Percentiles rank a stretch among this genome's conserved stretches.
Evolutionary conservation across 208 protist genomes (phyloP).

Genomic region (Acanthamoeba healyi): DNA sequence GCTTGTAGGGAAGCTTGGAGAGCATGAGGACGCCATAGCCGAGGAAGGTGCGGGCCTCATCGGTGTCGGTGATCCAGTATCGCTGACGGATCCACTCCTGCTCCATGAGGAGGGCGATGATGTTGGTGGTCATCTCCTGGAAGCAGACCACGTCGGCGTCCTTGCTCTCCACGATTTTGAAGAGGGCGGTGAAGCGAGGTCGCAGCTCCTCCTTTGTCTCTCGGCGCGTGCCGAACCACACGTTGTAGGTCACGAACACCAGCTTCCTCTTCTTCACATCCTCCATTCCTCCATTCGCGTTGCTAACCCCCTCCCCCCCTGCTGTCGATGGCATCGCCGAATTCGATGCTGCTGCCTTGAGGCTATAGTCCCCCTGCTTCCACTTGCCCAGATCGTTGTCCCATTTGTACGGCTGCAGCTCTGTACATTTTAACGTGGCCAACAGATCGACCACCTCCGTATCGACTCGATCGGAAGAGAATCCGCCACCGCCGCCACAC

Average conservation of each 20-base stretch:
- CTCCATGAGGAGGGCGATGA: slow-evolving; percentile 60
- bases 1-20: slow-evolving; percentile 25
- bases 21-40: slow-evolving; percentile 63
- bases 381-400: slow-evolving; percentile 3
- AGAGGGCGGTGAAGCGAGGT: slow-evolving; percentile 53
- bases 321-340: not conserved
- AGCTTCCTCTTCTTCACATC: not conserved
- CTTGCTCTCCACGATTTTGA: slow-evolving; percentile 70
- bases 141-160: slow-evolving; percentile 62
- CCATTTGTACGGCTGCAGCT: slow-evolving; percentile 56
- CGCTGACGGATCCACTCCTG: slow-evolving; percentile 37
- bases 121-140: slow-evolving; percentile 61
- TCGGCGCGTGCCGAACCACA: slow-evolving; percentile 45
- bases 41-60: slow-evolving; percentile 34
- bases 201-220: slow-evolving; percentile 48
- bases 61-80: slow-evolving; percentile 55
- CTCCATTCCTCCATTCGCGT: not conserved
- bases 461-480: not conserved
- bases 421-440: slow-evolving; percentile 51
- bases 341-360: not conserved
- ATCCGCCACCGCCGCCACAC: not conserved
- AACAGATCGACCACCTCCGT: not conserved
- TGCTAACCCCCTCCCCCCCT: no score
- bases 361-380: slow-evolving; percentile 25
- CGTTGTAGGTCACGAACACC: slow-evolving; percentile 53